Evolutionary conservation across 768 basidiomycete genomes (phyloP), one percentile per base, ranked within the genome.

Genomic region (Postia placenta): DNA sequence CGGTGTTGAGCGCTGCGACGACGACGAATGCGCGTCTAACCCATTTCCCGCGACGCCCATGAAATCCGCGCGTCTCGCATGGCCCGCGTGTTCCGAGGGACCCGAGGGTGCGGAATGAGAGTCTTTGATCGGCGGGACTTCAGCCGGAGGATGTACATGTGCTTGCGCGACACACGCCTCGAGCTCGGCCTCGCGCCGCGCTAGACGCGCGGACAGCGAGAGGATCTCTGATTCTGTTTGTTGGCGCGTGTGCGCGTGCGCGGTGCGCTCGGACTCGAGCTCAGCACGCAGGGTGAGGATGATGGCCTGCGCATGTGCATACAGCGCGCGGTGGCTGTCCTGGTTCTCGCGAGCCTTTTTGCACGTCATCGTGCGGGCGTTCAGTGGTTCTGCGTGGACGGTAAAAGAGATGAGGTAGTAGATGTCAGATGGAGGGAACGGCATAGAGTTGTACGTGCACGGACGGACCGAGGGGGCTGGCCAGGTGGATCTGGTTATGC

Each of bases 171-270:
- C 50, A 48, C 61, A 66, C 2, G 57, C 56, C 54, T 78, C 77
- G 4, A 83, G 65, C 54, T 81, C 77, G 0, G 73, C 73, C 39
- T 83, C 81, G n/a, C 80, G 69, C 4, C 74, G 71, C 0, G 80
- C 76, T 4, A 85, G 60, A 59, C 74, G 73, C 0, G 80, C 79
- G 49, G 76, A 71, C 2, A 85, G 67, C 15, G 65, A 62, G 4
- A 69, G 60, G 20, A 78, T 69, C 42, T 72, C 69, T 0, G 63
- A 56, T 42, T 75, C 73, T 0, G 71, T 67, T 2, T 67, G 63
- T 15, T 69, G 62, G 7, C 64, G 65, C 0, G 69, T 73, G n/a
- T 63, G 62, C 9, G 53, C 55, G 54, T 79, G 78, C 0, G 70
- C 70, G 36, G 56, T 55, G 2, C 71, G 69, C 56, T 81, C 79